Conservation (phyloP, 2,329 filamentous ascomycete species). For the Fusarium camptoceras region DNA sequence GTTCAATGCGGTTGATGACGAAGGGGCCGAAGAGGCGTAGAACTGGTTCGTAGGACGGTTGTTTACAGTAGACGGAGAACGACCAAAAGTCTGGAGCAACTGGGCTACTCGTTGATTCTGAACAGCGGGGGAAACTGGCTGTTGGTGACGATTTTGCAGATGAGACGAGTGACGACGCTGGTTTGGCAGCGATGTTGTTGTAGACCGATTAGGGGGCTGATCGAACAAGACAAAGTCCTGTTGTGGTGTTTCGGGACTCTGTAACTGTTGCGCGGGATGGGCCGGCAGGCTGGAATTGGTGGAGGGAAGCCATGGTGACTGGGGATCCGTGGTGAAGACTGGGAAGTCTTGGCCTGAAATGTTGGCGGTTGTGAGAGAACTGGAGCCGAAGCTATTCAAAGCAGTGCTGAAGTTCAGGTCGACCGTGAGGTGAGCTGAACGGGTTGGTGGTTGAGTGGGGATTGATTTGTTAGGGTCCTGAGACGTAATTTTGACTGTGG, state of each 20-base stretch:
- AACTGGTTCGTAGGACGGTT: constrained; percentile 69
- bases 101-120: constrained; percentile 71
- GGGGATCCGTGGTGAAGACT: constrained; percentile 87
- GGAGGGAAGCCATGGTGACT: constrained; percentile 84
- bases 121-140: constrained; percentile 53
- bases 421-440: constrained; percentile 67
- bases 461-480: constrained; percentile 53
- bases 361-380: constrained; percentile 68
- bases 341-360: constrained; percentile 73
- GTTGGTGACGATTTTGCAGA: constrained; percentile 59
- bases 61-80: constrained; percentile 64
- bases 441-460: constrained; percentile 59
- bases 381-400: constrained; percentile 67
- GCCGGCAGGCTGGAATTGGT: constrained; percentile 73
- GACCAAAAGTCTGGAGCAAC: constrained; percentile 69
- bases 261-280: constrained; percentile 67
- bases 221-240: constrained; percentile 86
- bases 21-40: constrained; percentile 75
- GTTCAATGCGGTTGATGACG: constrained; percentile 69
- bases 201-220: constrained; percentile 56
- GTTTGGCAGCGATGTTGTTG: constrained; percentile 54
- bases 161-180: constrained; percentile 60
- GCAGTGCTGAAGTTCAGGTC: constrained; percentile 76
- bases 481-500: constrained; percentile 67
- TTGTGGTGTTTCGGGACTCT: constrained; percentile 63